Conservation (phyloP, 1,284 basidiomycete genomes). For the Rhodotorula sp. region DNA sequence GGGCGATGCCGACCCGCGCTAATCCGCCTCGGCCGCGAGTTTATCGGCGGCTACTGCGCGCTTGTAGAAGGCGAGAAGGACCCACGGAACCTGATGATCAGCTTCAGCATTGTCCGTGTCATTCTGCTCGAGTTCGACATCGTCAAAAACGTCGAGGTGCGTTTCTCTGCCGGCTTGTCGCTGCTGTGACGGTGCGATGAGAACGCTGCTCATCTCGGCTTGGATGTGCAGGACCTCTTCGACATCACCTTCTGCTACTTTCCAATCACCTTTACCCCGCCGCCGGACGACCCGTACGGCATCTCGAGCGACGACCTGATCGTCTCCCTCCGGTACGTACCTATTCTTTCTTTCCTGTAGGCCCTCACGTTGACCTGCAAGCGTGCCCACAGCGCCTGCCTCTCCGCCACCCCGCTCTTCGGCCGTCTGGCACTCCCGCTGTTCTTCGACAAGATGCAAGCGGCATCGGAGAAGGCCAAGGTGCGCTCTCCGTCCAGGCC, state of each 20-base stretch:
- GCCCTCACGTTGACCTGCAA: background rate
- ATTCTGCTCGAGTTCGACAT: slow-evolving; percentile 87
- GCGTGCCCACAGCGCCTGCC: slow-evolving; percentile 56
- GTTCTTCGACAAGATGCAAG: slow-evolving; percentile 88
- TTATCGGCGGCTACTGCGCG: slow-evolving; percentile 73
- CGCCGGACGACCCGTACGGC: slow-evolving; percentile 90
- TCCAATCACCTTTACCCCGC: slow-evolving; percentile 94
- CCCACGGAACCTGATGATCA: slow-evolving; percentile 86
- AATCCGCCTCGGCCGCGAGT: slow-evolving; percentile 65
- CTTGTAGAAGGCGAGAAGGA: slow-evolving; percentile 96
- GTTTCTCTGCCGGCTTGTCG: slow-evolving; percentile 34
- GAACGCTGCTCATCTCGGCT: background rate
- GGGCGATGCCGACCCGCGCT: slow-evolving; percentile 62
- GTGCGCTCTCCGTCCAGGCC: slow-evolving; percentile 54
- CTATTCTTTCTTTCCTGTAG: background rate
- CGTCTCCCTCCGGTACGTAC: slow-evolving; percentile 64
- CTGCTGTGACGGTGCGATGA: background rate
- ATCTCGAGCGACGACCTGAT: slow-evolving; percentile 89
- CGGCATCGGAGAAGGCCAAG: slow-evolving; percentile 81
- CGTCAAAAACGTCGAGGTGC: slow-evolving; percentile 70
- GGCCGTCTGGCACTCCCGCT: slow-evolving; percentile 82
- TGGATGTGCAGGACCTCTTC: slow-evolving; percentile 70
- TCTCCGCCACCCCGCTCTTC: slow-evolving; percentile 78
- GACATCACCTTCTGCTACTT: slow-evolving; percentile 98
- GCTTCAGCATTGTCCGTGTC: slow-evolving; percentile 83